A percentile compares a stretch with the other conserved stretches of the same genome.
Conservation (phyloP, 2,329 filamentous ascomycete species). For the Colletotrichum sp. region DNA sequence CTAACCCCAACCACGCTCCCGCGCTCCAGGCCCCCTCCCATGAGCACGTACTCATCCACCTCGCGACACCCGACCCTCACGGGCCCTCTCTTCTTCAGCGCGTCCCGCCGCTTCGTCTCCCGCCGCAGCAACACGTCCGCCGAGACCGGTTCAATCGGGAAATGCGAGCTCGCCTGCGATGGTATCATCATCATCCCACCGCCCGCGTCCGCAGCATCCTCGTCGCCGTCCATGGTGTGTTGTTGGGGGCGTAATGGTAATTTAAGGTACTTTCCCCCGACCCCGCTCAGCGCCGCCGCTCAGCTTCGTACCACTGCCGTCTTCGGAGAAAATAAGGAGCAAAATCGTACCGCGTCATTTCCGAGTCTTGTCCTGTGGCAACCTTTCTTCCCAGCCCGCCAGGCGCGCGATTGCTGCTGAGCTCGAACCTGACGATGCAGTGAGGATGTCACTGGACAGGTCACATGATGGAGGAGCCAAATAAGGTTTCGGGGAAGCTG, state of each 20-base stretch:
- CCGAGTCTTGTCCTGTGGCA: not conserved
- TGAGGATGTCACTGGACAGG: not conserved
- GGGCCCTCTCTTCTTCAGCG: slow-evolving; percentile 30
- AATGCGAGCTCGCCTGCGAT: slow-evolving; percentile 53
- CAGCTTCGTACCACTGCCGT: not conserved
- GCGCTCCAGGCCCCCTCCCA: slow-evolving; percentile 53
- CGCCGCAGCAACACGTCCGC: slow-evolving; percentile 44
- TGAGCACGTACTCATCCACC: slow-evolving; percentile 53
- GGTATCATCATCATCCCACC: not conserved
- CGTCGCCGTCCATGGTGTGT: not conserved
- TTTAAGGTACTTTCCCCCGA: not conserved
- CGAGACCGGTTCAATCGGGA: slow-evolving; percentile 46
- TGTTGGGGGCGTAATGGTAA: not conserved
- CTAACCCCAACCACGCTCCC: slow-evolving; percentile 60
- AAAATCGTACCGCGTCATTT: not conserved
- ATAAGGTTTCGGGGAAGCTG: not conserved
- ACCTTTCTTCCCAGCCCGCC: not conserved
- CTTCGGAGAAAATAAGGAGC: not conserved
- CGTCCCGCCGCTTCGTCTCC: slow-evolving; percentile 41
- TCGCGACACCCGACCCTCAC: slow-evolving; percentile 50
- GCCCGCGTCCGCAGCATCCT: not conserved
- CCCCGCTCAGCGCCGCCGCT: not conserved
- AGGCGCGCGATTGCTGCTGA: not conserved
- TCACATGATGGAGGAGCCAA: not conserved
- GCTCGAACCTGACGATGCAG: not conserved